Percentiles rank a stretch among this genome's conserved stretches.
Conservation (phyloP, 371 early-diverging fungal genomes). For the Dinochytrium kinnereticum region DNA sequence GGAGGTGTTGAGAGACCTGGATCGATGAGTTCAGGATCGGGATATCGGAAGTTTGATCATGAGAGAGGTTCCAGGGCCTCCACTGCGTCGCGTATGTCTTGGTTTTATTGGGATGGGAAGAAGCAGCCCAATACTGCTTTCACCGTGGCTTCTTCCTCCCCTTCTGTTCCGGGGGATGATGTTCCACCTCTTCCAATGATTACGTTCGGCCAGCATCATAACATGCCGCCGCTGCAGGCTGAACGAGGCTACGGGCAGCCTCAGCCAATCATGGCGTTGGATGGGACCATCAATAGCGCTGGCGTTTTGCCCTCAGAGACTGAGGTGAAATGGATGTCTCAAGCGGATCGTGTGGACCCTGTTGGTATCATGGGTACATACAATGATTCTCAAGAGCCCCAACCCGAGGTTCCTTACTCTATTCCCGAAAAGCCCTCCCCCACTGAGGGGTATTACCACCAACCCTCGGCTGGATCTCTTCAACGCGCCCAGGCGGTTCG, state of each 20-base stretch:
- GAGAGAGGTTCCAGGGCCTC: background rate
- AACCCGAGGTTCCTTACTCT: background rate
- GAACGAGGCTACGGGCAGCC: background rate
- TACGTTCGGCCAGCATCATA: background rate
- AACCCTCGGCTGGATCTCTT: background rate
- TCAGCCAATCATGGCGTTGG: background rate
- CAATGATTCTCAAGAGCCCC: background rate
- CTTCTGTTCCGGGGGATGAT: background rate
- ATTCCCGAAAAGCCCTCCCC: background rate
- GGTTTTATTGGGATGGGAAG: constrained; percentile 5
- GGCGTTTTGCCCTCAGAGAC: too few species aligned
- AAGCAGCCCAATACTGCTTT: background rate
- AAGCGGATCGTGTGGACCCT: background rate
- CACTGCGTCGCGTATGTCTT: background rate
- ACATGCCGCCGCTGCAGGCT: background rate
- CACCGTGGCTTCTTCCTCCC: background rate
- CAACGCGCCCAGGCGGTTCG: background rate
- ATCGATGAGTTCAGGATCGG: background rate
- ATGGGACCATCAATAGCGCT: background rate
- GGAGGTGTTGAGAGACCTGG: background rate
- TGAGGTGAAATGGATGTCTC: background rate
- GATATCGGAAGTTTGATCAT: background rate
- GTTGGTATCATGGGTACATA: background rate
- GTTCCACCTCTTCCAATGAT: background rate
- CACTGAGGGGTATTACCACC: too few species aligned